Base-by-base conservation (phyloP, 2,329 filamentous ascomycete species). In the Neofusicoccum kwambonambiense region DNA sequence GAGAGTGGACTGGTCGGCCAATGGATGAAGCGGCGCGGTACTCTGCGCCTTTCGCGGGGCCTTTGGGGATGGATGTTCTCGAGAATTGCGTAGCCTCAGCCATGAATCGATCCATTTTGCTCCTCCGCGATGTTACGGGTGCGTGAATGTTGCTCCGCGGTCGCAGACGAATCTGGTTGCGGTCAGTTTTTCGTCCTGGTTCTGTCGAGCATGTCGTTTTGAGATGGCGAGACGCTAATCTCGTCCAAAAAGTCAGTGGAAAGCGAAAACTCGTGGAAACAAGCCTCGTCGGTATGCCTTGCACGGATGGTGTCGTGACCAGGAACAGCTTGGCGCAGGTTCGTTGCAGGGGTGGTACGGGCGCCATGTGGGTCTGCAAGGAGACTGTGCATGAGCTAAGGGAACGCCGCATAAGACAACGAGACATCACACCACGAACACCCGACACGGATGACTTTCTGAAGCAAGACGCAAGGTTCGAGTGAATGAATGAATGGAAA, bases 351-450 rank as follows among this genome's bases (percentile, higher is more conserved):
- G 39, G 12, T 34, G 15, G 39, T 17, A 13, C 11, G 35, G 37
- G 22, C 56, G 56, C 56, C 31, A 60, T 60, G 56, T 60, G 56
- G 56, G 56, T 60, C 41, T 39, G 8, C 9, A 47, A 27, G 37
- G n/a, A 37, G 37, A 51, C 13, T 31, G 49, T 62, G 60, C 60
- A 62, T 62, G 41, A 51, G 60, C 60, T 54, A 54, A 52, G 41
- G 45, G 37, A 51, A 47, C 42, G 57, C 42, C 57, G 31, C 22
- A 9, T 9, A 4, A 22, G 22, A 15, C 9, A 22, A 44, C 11
- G 19, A 61, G 57, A 62, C 61, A 56, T 64, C 61, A 64, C 61
- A 54, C 61, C 61, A 64, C 50, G 61, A 39, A 64, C 61, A 64
- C 41, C 41, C 39, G 17, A 50, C 31, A 49, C 15, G 42, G 19